Base-by-base conservation (phyloP, 2,329 filamentous ascomycete genomes). In the Aspergillus terreus region DNA sequence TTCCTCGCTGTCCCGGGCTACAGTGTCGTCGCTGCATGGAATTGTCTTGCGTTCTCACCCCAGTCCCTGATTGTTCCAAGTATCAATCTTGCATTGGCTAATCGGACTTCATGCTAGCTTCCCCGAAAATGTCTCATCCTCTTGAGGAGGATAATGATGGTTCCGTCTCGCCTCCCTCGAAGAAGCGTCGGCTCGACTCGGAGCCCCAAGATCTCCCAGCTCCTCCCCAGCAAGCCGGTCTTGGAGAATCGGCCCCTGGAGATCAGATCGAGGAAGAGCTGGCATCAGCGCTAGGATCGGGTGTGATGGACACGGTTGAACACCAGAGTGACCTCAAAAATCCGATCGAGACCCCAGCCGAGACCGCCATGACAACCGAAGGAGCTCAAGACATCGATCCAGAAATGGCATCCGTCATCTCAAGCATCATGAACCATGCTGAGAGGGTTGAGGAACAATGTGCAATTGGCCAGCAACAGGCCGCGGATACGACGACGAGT, bases 341-440 rank as follows among this genome's bases (percentile, higher is more conserved):
- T 49, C 63, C 63, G 45, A 52, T 53, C 33, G 59, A 63, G 32
- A 48, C 47, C 27, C 40, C 60, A 23, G 51, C 52, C 12, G 59
- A 58, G 43, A 54, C 50, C 38, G 49, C 53, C 19, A 49, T 53
- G 19, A 52, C 58, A 15, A 61, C 62, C 21, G 60, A 64, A 27
- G 49, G 55, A 10, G 59, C 53, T 30, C 46, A 63, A n/a, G 65
- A 66, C 25, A 59, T 66, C 30, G 66, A 63, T 35, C 49, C 64
- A 4, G 66, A 73, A 46, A 66, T 74, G 33, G 63, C 67, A 9
- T 65, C 69, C 17, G 68, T 74, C n/a, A 71, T 73, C 21, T 68
- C 68, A 4, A 69, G 68, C 50, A 74, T 76, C 30, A 73, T 75
- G 60, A 68, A 74, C 53, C 72, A 74, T 53, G 66, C 72, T 0